A percentile compares a stretch with the other conserved stretches of the same genome.
These are phyloP conservation scores for Iberis pinnata DNA, from an alignment of 345 rosid species.

Conservation along the genomic window DNA sequence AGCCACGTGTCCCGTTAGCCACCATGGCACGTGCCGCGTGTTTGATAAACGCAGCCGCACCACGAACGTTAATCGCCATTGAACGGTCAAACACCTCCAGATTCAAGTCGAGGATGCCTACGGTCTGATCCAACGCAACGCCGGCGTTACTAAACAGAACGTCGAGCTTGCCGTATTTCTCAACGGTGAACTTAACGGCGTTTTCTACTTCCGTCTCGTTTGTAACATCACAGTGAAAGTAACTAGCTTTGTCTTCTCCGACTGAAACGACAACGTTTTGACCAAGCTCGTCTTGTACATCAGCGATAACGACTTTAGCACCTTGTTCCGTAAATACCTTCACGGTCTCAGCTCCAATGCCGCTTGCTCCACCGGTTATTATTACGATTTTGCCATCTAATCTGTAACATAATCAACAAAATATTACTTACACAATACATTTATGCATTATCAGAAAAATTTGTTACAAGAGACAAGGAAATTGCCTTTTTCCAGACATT, in stretches of 20 bases:
- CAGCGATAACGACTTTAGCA: conserved; percentile 57
- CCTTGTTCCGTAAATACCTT: conserved; percentile 58
- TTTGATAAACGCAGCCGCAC: too few relatives aligned
- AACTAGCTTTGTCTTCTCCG: too few relatives aligned
- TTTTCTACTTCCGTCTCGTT: conserved; percentile 68
- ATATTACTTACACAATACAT: background rate
- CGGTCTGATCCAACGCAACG: conserved; percentile 43
- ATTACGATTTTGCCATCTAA: conserved; percentile 78
- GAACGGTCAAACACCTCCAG: conserved; percentile 42
- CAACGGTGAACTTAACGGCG: too few relatives aligned
- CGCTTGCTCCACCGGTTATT: too few relatives aligned
- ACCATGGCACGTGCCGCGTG: conserved; percentile 75
- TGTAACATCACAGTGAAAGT: conserved; percentile 66
- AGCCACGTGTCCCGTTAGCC: conserved; percentile 46
- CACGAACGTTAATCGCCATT: conserved; percentile 61
- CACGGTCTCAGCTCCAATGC: conserved; percentile 78
- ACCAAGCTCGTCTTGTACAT: conserved; percentile 68
- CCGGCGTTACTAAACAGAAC: too few relatives aligned
- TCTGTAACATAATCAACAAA: conserved; percentile 32
- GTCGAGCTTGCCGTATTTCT: too few relatives aligned
- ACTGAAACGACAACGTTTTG: conserved; percentile 33
- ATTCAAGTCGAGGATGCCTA: conserved; percentile 54
- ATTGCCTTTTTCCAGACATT: conserved; percentile 26
- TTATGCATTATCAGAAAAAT: background rate
- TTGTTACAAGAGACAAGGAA: background rate